phyloP scores from a whole-genome alignment of 2,329 filamentous ascomycete genomes.

The Ploettnerulaceae sp. region DNA sequence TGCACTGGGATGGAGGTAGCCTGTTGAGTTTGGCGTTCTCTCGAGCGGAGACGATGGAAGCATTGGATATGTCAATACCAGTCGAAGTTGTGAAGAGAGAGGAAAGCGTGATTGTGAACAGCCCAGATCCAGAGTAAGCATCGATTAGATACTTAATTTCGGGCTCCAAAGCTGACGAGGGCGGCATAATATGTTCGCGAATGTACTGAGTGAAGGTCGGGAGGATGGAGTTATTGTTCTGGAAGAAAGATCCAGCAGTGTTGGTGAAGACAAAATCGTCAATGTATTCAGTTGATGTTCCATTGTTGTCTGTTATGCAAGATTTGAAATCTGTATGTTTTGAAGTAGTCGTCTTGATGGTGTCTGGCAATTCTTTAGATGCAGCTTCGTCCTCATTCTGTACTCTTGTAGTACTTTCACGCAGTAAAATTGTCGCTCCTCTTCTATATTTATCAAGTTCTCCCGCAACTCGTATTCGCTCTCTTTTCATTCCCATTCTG shows the following conservation, averaged over 20 bases:
- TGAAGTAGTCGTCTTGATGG: constrained; percentile 36
- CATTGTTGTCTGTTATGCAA: constrained; percentile 83
- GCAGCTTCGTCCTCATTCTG: constrained; percentile 40
- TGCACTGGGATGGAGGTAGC: constrained; percentile 61
- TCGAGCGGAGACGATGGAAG: constrained; percentile 73
- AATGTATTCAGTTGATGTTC: constrained; percentile 80
- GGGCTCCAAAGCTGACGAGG: constrained; percentile 35
- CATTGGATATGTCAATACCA: constrained; percentile 82
- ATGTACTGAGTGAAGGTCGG: constrained; percentile 82
- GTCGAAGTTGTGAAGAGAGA: constrained; percentile 76
- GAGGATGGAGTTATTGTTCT: constrained; percentile 99
- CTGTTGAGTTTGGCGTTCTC: constrained; percentile 75
- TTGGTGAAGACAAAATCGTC: constrained; percentile 79
- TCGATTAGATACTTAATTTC: constrained; percentile 84
- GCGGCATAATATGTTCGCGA: constrained; percentile 67
- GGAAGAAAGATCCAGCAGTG: constrained; percentile 92
- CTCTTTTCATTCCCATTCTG: constrained; percentile 69
- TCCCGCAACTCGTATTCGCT: constrained; percentile 68
- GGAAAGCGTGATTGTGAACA: constrained; percentile 93
- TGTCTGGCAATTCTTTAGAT: constrained; percentile 28
- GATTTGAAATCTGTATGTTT: constrained; percentile 72
- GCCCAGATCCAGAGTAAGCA: constrained; percentile 93
- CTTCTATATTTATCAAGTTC: constrained; percentile 69
- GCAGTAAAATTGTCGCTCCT: constrained; percentile 82
- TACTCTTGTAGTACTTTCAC: constrained; percentile 74